A percentile compares a stretch with the other conserved stretches of the same genome.
These are phyloP conservation scores for Coniochaeta hoffmannii DNA, from an alignment of 2,329 filamentous ascomycete genomes.

Conservation along the genomic window DNA sequence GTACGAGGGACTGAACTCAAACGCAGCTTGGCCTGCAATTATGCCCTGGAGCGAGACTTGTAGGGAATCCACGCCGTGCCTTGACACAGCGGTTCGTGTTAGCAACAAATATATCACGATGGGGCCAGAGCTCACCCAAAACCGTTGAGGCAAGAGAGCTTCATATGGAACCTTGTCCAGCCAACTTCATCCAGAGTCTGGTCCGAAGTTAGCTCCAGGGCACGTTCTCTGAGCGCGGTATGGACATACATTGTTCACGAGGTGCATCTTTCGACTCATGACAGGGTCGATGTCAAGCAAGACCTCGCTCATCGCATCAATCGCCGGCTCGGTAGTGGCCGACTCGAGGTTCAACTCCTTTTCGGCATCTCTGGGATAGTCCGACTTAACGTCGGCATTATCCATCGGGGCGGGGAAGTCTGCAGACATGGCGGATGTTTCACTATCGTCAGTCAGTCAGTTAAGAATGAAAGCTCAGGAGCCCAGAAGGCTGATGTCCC, in stretches of 20 bases:
- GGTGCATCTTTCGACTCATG: slow-evolving; percentile 59
- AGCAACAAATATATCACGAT: background rate
- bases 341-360: no score
- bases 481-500: no score
- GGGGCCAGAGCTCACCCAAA: slow-evolving; percentile 28
- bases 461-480: no score
- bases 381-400: no score
- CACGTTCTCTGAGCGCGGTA: background rate
- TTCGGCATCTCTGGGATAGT: no score
- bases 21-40: background rate
- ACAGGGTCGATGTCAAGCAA: slow-evolving; percentile 53
- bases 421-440: no score
- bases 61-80: background rate
- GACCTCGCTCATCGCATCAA: slow-evolving; percentile 12
- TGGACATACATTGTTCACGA: slow-evolving; percentile 55
- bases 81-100: background rate
- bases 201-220: background rate
- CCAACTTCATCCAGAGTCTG: slow-evolving; percentile 45
- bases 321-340: no score
- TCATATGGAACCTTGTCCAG: slow-evolving; percentile 51
- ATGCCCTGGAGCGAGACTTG: background rate
- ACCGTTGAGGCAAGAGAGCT: slow-evolving; percentile 54
- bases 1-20: background rate
- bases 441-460: no score
- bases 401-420: no score